Percentiles rank a stretch among this genome's conserved stretches.
phyloP scores from a whole-genome alignment of 2,329 filamentous ascomycete species.

The Cercospora janseana region DNA sequence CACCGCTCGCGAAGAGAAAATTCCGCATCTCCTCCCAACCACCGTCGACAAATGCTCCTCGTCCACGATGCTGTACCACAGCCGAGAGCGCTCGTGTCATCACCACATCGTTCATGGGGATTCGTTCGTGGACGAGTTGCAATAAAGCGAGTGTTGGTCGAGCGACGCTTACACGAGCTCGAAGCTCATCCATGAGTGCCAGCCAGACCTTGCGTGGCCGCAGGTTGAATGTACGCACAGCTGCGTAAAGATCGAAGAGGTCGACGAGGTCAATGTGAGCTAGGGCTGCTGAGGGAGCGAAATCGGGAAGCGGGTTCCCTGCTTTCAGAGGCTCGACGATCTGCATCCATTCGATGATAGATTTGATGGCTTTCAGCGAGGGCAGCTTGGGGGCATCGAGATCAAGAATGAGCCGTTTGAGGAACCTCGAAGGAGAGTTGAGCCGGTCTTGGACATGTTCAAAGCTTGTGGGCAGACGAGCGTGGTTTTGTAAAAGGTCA shows the following conservation, averaged over 20 bases:
- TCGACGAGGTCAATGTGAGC: neutral
- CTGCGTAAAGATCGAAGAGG: conserved; percentile 13
- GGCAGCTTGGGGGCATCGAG: conserved; percentile 3
- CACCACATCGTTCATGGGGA: conserved; percentile 2
- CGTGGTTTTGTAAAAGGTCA: no score
- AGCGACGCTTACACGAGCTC: neutral
- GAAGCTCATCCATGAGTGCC: neutral
- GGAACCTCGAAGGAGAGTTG: no score
- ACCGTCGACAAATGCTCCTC: neutral
- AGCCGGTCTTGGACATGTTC: no score
- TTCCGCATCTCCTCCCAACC: neutral
- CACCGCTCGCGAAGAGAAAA: conserved; percentile 5
- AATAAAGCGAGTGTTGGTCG: neutral
- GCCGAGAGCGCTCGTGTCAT: conserved; percentile 5
- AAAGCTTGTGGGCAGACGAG: no score
- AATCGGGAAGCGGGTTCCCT: neutral
- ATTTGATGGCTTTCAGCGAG: neutral
- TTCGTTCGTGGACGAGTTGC: neutral
- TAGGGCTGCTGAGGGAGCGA: neutral
- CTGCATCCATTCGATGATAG: conserved; percentile 12
- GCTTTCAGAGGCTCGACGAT: neutral
- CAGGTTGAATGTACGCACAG: neutral
- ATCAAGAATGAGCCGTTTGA: conserved; percentile 2
- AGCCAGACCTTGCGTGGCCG: neutral
- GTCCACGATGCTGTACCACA: neutral